Conservation (phyloP, 108 stramenopile genomes). For the Nannochloropsis salina region DNA sequence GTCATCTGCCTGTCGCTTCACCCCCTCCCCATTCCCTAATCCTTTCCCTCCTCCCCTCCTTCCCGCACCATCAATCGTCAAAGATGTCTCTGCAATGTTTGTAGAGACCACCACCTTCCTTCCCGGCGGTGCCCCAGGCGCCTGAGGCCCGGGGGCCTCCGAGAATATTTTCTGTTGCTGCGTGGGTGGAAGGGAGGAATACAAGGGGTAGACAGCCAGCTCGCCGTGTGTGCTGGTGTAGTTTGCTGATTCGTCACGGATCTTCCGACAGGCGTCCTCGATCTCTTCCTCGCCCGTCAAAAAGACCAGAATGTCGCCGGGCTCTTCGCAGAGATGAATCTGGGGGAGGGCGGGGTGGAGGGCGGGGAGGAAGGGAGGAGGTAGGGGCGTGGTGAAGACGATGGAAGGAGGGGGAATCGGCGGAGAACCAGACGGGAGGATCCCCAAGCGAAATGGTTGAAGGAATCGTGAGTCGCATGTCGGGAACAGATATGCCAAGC, state of each 20-base stretch:
- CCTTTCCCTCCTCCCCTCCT: not conserved
- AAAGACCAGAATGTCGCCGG: constrained; percentile 96
- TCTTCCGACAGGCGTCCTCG: constrained; percentile 90
- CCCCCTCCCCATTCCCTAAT: not conserved
- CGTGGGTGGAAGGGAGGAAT: constrained; percentile 88
- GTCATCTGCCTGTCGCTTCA: not conserved
- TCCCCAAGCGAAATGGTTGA: no score
- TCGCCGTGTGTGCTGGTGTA: constrained; percentile 60
- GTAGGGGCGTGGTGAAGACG: no score
- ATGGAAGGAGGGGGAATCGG: not conserved
- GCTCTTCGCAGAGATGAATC: constrained; percentile 89
- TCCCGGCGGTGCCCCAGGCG: constrained; percentile 86
- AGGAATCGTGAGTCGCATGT: not conserved
- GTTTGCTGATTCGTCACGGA: constrained; percentile 65
- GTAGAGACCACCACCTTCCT: constrained; percentile 96
- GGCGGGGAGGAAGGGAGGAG: not conserved
- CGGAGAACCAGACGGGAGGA: no score
- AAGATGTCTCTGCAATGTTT: constrained; percentile 96
- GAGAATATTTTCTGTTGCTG: constrained; percentile 87
- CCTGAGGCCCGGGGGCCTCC: constrained; percentile 77
- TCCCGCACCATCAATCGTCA: constrained; percentile 84
- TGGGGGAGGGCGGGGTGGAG: constrained; percentile 37
- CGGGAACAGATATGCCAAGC: constrained; percentile 2
- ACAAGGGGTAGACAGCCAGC: constrained; percentile 88
- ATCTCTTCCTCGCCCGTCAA: constrained; percentile 98